These are phyloP conservation scores for Botrytis hyacinthi DNA, from an alignment of 2,329 filamentous ascomycete species.

Conservation along the genomic window DNA sequence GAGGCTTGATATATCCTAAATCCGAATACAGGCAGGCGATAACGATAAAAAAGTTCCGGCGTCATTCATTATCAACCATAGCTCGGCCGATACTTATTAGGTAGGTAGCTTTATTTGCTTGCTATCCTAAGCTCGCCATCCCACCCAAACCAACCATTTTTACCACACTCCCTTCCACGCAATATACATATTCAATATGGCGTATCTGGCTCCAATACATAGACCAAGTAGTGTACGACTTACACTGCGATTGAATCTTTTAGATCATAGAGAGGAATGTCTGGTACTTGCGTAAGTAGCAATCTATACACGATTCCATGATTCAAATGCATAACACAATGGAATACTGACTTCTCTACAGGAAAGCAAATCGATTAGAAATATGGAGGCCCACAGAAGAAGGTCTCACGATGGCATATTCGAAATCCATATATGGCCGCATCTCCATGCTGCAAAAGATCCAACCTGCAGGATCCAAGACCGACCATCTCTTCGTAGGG, in stretches of 20 bases:
- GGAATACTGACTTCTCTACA: slow-evolving; percentile 40
- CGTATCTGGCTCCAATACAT: slow-evolving; percentile 93
- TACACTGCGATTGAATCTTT: slow-evolving; percentile 76
- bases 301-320: neutral
- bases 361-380: slow-evolving; percentile 82
- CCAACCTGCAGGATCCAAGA: slow-evolving; percentile 67
- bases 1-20: slow-evolving; percentile 1
- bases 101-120: slow-evolving; percentile 15
- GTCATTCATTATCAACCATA: slow-evolving; percentile 17
- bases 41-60: slow-evolving; percentile 20
- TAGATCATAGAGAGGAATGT: slow-evolving; percentile 72
- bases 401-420: slow-evolving; percentile 65
- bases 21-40: slow-evolving; percentile 19
- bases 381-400: slow-evolving; percentile 68
- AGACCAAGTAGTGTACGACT: slow-evolving; percentile 86
- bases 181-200: slow-evolving; percentile 57
- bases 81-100: neutral
- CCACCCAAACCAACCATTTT: neutral
- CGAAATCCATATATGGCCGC: slow-evolving; percentile 77
- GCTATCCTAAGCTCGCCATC: neutral
- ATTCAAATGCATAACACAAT: neutral
- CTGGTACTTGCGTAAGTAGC: slow-evolving; percentile 78
- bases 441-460: slow-evolving; percentile 83
- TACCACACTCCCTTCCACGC: neutral
- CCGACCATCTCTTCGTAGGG: slow-evolving; percentile 87